phyloP scores from a whole-genome alignment of 139 green algal species.

The Parachlorella kessleri region DNA sequence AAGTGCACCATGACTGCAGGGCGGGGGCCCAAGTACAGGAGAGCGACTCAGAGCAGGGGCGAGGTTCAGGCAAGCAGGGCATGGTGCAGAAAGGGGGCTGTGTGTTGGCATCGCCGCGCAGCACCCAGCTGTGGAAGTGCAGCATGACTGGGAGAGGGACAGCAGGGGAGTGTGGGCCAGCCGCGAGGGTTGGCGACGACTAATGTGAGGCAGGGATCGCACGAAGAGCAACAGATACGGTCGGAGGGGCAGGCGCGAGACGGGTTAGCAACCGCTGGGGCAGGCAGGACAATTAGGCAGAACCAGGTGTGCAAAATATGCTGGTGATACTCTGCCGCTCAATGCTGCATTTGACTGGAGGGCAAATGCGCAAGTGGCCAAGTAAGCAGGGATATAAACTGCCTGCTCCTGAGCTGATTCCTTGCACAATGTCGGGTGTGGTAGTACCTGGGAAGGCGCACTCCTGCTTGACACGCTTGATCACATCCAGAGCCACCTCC shows the following conservation, averaged over 20 bases:
- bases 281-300: too few species aligned
- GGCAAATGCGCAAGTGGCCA: background rate
- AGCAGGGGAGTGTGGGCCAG: background rate
- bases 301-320: too few species aligned
- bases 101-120: constrained; percentile 55
- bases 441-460: constrained; percentile 37
- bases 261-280: too few species aligned
- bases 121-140: constrained; percentile 73
- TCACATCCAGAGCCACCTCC: constrained; percentile 43
- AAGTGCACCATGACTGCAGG: constrained; percentile 64
- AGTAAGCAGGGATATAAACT: background rate
- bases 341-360: background rate
- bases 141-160: constrained; percentile 38
- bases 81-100: constrained; percentile 56
- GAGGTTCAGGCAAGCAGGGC: constrained; percentile 29
- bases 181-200: background rate
- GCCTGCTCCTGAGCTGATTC: too few species aligned
- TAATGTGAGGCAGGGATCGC: too few species aligned
- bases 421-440: background rate
- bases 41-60: background rate
- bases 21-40: too few species aligned
- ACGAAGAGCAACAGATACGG: too few species aligned
- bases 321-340: too few species aligned
- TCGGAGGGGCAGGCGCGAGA: too few species aligned
- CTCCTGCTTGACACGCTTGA: constrained; percentile 35